Evolutionary conservation across 1,284 basidiomycete species (phyloP).

Genomic region (Coniferiporia sulphurascens): DNA sequence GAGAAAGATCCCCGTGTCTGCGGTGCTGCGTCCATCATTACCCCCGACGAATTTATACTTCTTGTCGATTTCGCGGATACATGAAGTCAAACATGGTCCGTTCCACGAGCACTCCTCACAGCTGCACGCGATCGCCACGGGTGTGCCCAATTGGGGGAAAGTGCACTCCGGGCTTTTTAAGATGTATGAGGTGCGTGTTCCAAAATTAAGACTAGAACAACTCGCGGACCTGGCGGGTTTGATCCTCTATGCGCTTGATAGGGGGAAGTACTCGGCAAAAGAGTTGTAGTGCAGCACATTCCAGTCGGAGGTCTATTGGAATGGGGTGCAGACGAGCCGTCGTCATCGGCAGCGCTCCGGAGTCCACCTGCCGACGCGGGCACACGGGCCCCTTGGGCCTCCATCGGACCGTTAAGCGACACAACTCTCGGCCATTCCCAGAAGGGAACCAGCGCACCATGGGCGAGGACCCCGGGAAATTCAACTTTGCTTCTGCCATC

Average conservation of each 20-base stretch:
- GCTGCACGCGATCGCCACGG: constrained; percentile 78
- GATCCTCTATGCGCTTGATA: constrained; percentile 26
- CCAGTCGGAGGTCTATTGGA: constrained; percentile 77
- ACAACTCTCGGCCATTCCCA: neutral
- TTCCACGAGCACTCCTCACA: constrained; percentile 94
- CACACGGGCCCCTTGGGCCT: constrained; percentile 23
- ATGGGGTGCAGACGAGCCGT: constrained; percentile 40
- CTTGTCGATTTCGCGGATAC: constrained; percentile 75
- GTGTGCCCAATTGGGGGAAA: constrained; percentile 86
- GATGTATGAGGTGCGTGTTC: constrained; percentile 78
- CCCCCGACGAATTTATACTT: constrained; percentile 74
- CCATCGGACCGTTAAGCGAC: constrained; percentile 5
- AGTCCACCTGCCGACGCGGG: neutral
- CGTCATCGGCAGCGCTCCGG: constrained; percentile 8
- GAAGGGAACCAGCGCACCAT: neutral
- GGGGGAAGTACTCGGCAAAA: constrained; percentile 91
- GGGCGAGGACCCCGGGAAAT: neutral
- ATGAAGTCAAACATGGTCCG: constrained; percentile 77
- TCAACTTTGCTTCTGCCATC: neutral
- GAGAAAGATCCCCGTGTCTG: constrained; percentile 51
- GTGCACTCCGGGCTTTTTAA: constrained; percentile 88
- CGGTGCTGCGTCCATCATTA: constrained; percentile 48
- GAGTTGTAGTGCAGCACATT: constrained; percentile 96
- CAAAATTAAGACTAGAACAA: neutral
- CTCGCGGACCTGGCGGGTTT: neutral